Conservation (phyloP, 352 stramenopile genomes). For the Pythium aphanidermatum region DNA sequence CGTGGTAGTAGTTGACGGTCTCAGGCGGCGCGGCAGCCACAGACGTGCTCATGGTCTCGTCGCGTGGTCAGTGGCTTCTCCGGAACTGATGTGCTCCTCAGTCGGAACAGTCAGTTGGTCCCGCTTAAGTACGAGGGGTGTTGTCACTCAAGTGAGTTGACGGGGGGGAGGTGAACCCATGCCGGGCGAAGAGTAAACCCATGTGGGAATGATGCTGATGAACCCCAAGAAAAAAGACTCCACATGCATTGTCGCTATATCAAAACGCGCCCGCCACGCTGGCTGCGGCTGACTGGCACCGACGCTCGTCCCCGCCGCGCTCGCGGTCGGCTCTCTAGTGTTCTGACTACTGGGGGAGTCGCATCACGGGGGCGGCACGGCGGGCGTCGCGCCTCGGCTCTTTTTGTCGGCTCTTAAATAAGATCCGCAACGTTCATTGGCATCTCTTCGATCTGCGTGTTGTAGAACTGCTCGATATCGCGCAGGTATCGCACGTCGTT, state of each 20-base stretch:
- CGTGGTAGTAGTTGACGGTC: slow-evolving; percentile 73
- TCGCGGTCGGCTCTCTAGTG: not conserved
- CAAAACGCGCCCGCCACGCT: slow-evolving; percentile 6
- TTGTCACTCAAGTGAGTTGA: not conserved
- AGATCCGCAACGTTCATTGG: slow-evolving; percentile 99
- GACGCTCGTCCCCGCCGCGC: not conserved
- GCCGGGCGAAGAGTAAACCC: slow-evolving; percentile 2
- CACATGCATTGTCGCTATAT: slow-evolving; percentile 28
- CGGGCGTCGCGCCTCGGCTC: too few species aligned
- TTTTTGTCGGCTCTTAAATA: slow-evolving; percentile 83
- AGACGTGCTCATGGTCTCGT: slow-evolving; percentile 36
- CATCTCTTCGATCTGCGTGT: slow-evolving; percentile 99
- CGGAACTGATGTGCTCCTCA: too few species aligned
- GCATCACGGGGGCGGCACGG: too few species aligned
- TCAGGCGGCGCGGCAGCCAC: slow-evolving; percentile 42
- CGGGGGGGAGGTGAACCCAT: slow-evolving; percentile 15
- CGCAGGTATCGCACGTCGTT: slow-evolving; percentile 98
- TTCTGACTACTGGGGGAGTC: not conserved
- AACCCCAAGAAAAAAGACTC: slow-evolving; percentile 6
- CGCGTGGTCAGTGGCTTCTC: not conserved
- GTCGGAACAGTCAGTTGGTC: not conserved
- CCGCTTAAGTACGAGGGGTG: slow-evolving; percentile 12
- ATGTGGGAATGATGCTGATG: slow-evolving; percentile 15
- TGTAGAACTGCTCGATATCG: slow-evolving; percentile 99
- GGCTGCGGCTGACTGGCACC: not conserved